phyloP scores from a whole-genome alignment of 78 protist genomes.

The Polysphondylium violaceum region DNA sequence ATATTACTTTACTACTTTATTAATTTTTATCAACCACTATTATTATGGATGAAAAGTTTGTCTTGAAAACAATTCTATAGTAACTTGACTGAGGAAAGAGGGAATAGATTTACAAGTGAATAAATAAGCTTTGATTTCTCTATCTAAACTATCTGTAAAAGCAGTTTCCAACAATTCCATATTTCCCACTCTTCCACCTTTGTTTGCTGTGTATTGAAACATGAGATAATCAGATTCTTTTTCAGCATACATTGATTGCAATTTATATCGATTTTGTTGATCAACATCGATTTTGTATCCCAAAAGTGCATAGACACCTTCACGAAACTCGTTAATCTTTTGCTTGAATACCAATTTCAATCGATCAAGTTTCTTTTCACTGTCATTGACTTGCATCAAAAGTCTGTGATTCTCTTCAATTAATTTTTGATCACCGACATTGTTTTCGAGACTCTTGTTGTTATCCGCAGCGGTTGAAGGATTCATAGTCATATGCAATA shows the following conservation, averaged over 20 bases:
- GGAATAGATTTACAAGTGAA: conserved; percentile 75
- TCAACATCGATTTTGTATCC: conserved; percentile 69
- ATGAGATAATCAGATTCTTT: conserved; percentile 58
- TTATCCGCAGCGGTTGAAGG: conserved; percentile 11
- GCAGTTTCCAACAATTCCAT: conserved; percentile 77
- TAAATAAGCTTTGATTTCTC: conserved; percentile 63
- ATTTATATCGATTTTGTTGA: conserved; percentile 32
- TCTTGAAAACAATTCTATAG: conserved; percentile 35
- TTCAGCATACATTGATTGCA: conserved; percentile 70
- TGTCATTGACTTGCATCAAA: conserved; percentile 11
- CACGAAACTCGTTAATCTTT: conserved; percentile 75
- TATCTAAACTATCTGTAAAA: conserved; percentile 40
- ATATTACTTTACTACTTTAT: no score
- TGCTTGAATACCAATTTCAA: conserved; percentile 34
- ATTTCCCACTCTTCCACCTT: not conserved
- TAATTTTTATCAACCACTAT: no score
- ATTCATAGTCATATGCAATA: conserved; percentile 67
- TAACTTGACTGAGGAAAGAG: conserved; percentile 57
- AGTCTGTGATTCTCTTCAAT: conserved; percentile 68
- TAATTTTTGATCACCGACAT: not conserved
- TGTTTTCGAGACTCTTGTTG: not conserved
- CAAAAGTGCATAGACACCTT: conserved; percentile 53
- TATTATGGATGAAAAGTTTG: conserved; percentile 63
- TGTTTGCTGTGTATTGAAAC: conserved; percentile 9
- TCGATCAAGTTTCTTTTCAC: conserved; percentile 61